phyloP scores from a whole-genome alignment of 345 rosid species.

The Firmiana major region DNA sequence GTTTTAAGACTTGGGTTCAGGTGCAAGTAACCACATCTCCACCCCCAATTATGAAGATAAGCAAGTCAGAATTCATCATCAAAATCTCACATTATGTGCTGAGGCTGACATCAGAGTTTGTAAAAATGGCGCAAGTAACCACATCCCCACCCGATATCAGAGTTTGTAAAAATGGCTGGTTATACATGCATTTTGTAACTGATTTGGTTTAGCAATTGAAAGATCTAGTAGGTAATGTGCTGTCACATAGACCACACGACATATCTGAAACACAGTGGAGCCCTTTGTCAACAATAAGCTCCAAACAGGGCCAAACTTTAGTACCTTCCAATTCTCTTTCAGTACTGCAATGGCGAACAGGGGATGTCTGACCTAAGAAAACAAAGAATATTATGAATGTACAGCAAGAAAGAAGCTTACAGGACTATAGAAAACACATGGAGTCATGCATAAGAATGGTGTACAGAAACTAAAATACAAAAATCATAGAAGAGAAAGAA shows the following conservation, averaged over 20 bases:
- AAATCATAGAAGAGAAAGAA: too few species aligned
- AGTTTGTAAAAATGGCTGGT: too few species aligned
- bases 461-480: too few species aligned
- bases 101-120: too few species aligned
- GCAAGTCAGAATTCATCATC: neutral
- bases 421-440: neutral
- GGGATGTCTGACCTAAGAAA: neutral
- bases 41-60: too few species aligned
- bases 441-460: too few species aligned
- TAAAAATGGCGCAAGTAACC: too few species aligned
- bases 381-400: too few species aligned
- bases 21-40: too few species aligned
- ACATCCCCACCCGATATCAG: too few species aligned
- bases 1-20: too few species aligned
- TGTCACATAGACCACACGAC: too few species aligned
- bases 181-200: neutral
- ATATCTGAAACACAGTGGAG: constrained; percentile 12
- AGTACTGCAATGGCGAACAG: neutral
- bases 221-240: neutral
- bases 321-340: neutral
- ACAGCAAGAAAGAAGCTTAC: neutral
- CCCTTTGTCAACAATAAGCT: constrained; percentile 5
- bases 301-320: constrained; percentile 9
- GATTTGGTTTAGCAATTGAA: neutral
- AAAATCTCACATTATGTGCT: neutral